phyloP scores from a whole-genome alignment of 108 stramenopile genomes.

The Parmales sp. region DNA sequence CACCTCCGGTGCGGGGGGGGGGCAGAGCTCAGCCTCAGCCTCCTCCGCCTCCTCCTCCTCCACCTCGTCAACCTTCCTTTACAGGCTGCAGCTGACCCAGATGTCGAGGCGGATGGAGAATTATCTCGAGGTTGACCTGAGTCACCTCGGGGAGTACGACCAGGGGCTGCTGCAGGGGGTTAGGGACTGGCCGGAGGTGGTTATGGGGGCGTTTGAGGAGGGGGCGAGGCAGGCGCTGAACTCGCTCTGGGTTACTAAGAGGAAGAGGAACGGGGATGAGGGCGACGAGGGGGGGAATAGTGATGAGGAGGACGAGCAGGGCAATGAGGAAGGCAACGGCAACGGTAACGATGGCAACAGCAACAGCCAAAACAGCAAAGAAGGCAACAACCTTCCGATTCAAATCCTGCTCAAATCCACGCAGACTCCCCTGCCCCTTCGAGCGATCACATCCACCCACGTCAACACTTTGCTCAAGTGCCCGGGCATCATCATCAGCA shows the following conservation, averaged over 20 bases:
- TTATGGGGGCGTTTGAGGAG: constrained; percentile 57
- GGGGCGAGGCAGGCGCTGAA: constrained; percentile 62
- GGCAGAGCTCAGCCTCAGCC: no score
- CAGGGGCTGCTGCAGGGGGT: constrained; percentile 40
- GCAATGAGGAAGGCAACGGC: background rate
- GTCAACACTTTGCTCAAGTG: constrained; percentile 82
- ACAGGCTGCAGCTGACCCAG: background rate
- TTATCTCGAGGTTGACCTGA: constrained; percentile 54
- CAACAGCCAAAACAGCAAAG: constrained; percentile 23
- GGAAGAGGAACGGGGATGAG: background rate
- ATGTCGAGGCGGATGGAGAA: background rate
- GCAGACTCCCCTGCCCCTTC: constrained; percentile 62
- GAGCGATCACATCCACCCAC: constrained; percentile 80
- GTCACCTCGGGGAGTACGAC: constrained; percentile 78
- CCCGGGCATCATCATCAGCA: constrained; percentile 91
- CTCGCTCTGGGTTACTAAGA: constrained; percentile 46
- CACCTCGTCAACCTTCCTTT: background rate
- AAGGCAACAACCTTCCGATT: constrained; percentile 9
- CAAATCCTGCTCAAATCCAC: constrained; percentile 65
- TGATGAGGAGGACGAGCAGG: background rate
- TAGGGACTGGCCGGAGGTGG: constrained; percentile 38
- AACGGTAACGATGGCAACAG: background rate
- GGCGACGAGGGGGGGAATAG: background rate
- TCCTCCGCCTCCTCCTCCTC: no score
- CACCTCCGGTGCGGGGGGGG: no score